These are phyloP conservation scores for Metschnikowia shivogae DNA, from an alignment of 805 yeast genomes.

Conservation along the genomic window DNA sequence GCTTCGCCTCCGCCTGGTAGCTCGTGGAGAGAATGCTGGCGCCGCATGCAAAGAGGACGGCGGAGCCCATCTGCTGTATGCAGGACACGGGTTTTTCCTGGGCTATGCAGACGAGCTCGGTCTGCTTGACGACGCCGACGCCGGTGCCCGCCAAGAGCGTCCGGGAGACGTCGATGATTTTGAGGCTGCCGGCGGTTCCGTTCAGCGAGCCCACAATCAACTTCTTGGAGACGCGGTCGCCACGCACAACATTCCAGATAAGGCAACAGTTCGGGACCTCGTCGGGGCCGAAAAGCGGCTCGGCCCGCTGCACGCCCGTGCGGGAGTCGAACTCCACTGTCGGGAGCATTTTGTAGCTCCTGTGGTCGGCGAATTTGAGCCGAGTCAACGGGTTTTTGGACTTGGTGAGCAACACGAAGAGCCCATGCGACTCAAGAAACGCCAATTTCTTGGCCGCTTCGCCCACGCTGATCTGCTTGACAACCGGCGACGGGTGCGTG, in stretches of 20 bases:
- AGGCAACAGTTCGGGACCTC: constrained; percentile 32
- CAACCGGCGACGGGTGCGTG: constrained; percentile 21
- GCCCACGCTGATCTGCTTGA: constrained; percentile 27
- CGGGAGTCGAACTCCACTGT: constrained; percentile 20
- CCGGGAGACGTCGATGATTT: constrained; percentile 31
- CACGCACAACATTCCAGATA: constrained; percentile 34
- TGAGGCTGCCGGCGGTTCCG: constrained; percentile 26
- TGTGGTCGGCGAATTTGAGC: constrained; percentile 33
- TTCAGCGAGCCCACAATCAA: constrained; percentile 29
- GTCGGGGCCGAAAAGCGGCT: constrained; percentile 19
- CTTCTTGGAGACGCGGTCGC: constrained; percentile 31
- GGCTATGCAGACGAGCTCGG: constrained; percentile 31
- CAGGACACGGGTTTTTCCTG: constrained; percentile 31
- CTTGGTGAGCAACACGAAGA: constrained; percentile 30
- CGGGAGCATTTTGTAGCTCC: constrained; percentile 21
- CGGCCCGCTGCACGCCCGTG: constrained; percentile 6
- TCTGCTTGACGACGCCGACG: constrained; percentile 18
- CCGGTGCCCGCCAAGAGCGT: constrained; percentile 13
- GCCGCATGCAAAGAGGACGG: constrained; percentile 33
- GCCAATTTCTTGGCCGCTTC: constrained; percentile 32
- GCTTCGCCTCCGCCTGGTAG: constrained; percentile 30
- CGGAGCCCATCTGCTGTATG: constrained; percentile 30
- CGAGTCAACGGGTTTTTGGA: constrained; percentile 25
- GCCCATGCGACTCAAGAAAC: constrained; percentile 25
- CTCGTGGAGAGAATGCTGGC: constrained; percentile 27